Evolutionary conservation across 441 rosid species (phyloP), one percentile per base, ranked within the genome.

Genomic region (Adansonia grandidieri): DNA sequence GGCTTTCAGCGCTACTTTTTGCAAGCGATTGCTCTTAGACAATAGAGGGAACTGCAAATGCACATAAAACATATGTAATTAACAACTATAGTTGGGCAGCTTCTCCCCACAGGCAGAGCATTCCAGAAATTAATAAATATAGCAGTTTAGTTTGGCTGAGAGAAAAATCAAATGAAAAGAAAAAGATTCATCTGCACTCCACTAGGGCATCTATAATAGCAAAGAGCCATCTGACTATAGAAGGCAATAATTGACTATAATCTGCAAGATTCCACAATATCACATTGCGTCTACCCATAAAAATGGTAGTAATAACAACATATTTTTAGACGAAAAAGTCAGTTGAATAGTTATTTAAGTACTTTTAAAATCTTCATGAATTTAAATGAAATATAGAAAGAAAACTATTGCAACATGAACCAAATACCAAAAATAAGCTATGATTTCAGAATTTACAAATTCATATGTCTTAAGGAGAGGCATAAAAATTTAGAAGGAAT

Each of bases 31-130:
- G 82, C 98, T 90, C 91, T 91, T 96, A 2, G 99, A 96, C 85
- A 96, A 82, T 61, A 96, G 90, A 60, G 99, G 99, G 80, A 96
- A 96, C 99, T 96, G 96, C 83, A 75, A 74, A 84, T 58, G 57
- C 11, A 20, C 22, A 78, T 4, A 32, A 74, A 51, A 69, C 71
- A 77, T 3, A 47, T 62, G 13, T 51, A 71, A 71, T 73, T 56
- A 13, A 48, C 76, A 56, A 62, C 24, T 24, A 44, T 50, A 22
- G 22, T 48, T 40, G 19, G 19, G 76, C 37, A 57, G 63, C 66
- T 40, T 13, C 15, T 10, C 37, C 13, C 47, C 44, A 53, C 11
- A 20, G 58, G 24, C 32, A 32, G 64, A 47, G 4, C 11, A 66
- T 50, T 22, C 20, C 50, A 22, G n/a, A 70, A 70, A 56, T 56